phyloP scores from a whole-genome alignment of 352 stramenopile genomes.

The Phytophthora boehmeriae region DNA sequence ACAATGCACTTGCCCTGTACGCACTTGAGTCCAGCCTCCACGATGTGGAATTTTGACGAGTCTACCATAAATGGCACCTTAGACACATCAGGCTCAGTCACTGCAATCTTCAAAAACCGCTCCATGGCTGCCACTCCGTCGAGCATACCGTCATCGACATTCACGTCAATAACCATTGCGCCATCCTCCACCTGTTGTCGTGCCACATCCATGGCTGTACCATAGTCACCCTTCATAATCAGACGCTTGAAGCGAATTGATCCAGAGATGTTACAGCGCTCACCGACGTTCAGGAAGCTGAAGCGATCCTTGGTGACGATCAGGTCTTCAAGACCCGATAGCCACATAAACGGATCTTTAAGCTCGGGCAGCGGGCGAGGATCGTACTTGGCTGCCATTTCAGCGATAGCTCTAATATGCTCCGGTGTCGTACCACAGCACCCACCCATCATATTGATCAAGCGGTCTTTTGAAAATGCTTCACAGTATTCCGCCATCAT shows the following conservation, averaged over 20 bases:
- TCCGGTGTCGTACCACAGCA: constrained; percentile 96
- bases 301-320: constrained; percentile 94
- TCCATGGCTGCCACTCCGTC: constrained; percentile 96
- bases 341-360: constrained; percentile 94
- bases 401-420: constrained; percentile 94
- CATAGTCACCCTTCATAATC: constrained; percentile 96
- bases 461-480: constrained; percentile 94
- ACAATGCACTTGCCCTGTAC: constrained; percentile 97
- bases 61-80: constrained; percentile 99
- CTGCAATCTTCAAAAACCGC: constrained; percentile 97
- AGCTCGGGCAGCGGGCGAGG: constrained; percentile 84
- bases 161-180: constrained; percentile 98
- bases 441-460: constrained; percentile 97
- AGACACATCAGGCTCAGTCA: constrained; percentile 95
- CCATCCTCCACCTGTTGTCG: constrained; percentile 97
- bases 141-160: constrained; percentile 98
- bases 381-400: constrained; percentile 77
- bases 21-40: constrained; percentile 97
- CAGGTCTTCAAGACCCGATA: constrained; percentile 95
- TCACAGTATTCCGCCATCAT: constrained; percentile 95
- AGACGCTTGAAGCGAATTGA: constrained; percentile 96
- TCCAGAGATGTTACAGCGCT: constrained; percentile 96
- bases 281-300: constrained; percentile 96
- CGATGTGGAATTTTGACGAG: constrained; percentile 98
- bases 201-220: constrained; percentile 95